Percentiles rank a stretch among this genome's conserved stretches.
phyloP scores from a whole-genome alignment of 805 yeast species.

The Yarrowia alimentaria region DNA sequence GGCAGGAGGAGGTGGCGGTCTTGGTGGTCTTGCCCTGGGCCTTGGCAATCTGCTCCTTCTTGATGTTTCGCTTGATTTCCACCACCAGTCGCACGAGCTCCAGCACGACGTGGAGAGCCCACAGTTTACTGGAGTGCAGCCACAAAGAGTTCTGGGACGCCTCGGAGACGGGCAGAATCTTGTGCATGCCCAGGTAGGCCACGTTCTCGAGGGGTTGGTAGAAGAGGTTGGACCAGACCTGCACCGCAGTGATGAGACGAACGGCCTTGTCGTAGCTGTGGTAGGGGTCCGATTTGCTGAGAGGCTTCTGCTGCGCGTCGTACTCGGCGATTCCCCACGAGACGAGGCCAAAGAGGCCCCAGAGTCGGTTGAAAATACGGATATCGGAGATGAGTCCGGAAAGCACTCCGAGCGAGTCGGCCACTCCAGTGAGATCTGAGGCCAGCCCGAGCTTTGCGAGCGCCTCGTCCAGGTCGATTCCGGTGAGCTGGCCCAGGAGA shows the following conservation, averaged over 20 bases:
- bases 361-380: constrained; percentile 42
- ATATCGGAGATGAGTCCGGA: constrained; percentile 39
- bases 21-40: constrained; percentile 5
- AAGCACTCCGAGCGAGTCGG: constrained; percentile 29
- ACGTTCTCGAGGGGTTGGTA: constrained; percentile 45
- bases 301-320: constrained; percentile 34
- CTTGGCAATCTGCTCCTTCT: constrained; percentile 29
- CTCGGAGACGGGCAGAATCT: constrained; percentile 36
- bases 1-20: constrained; percentile 13
- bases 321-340: constrained; percentile 41
- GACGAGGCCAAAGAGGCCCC: constrained; percentile 41
- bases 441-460: constrained; percentile 14
- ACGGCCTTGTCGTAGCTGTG: constrained; percentile 35
- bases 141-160: constrained; percentile 36
- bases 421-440: constrained; percentile 15
- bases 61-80: constrained; percentile 30
- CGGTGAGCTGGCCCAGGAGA: constrained; percentile 15
- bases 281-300: constrained; percentile 14
- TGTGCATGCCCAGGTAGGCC: constrained; percentile 43
- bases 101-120: constrained; percentile 42
- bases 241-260: constrained; percentile 38
- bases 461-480: constrained; percentile 6
- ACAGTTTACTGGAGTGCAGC: constrained; percentile 39
- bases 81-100: constrained; percentile 35
- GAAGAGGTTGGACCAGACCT: constrained; percentile 40